Conservation (phyloP, 495 filamentous ascomycete species). For the Chaetomium tenue region DNA sequence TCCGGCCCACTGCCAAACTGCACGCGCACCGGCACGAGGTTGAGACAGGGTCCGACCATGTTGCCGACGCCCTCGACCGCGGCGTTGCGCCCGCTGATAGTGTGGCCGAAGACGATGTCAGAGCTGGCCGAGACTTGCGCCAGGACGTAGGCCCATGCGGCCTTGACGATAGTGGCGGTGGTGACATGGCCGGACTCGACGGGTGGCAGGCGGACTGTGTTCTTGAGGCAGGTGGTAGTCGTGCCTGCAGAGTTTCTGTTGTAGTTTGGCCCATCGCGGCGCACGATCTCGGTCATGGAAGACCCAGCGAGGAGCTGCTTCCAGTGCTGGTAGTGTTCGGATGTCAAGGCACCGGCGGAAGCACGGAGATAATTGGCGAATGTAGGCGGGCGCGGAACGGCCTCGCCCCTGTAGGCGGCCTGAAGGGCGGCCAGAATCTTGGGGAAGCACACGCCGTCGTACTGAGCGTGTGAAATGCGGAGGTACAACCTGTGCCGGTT, state of each 20-base stretch:
- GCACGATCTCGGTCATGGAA: constrained; percentile 41
- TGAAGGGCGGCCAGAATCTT: constrained; percentile 56
- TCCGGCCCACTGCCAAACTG: constrained; percentile 35
- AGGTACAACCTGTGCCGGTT: constrained; percentile 55
- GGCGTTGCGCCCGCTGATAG: constrained; percentile 57
- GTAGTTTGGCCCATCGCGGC: constrained; percentile 20
- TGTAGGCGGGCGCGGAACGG: constrained; percentile 43
- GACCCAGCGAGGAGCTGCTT: constrained; percentile 48
- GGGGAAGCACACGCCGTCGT: constrained; percentile 62
- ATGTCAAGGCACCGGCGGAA: constrained; percentile 41
- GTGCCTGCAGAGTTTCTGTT: background rate
- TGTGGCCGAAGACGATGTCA: constrained; percentile 57
- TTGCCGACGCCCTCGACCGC: constrained; percentile 52
- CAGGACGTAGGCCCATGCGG: constrained; percentile 57
- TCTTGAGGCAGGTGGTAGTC: constrained; percentile 17
- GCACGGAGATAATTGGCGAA: constrained; percentile 58
- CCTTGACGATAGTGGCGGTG: constrained; percentile 51
- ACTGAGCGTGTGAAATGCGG: constrained; percentile 66
- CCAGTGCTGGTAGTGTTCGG: constrained; percentile 53
- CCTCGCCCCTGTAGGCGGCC: constrained; percentile 51
- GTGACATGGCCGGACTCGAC: constrained; percentile 44
- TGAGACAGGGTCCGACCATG: constrained; percentile 52
- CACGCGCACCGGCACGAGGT: constrained; percentile 59
- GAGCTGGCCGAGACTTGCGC: constrained; percentile 42
- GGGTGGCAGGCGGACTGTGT: constrained; percentile 23